Conservation (phyloP, 495 filamentous ascomycete genomes). For the Hypoxylon trugodes region DNA sequence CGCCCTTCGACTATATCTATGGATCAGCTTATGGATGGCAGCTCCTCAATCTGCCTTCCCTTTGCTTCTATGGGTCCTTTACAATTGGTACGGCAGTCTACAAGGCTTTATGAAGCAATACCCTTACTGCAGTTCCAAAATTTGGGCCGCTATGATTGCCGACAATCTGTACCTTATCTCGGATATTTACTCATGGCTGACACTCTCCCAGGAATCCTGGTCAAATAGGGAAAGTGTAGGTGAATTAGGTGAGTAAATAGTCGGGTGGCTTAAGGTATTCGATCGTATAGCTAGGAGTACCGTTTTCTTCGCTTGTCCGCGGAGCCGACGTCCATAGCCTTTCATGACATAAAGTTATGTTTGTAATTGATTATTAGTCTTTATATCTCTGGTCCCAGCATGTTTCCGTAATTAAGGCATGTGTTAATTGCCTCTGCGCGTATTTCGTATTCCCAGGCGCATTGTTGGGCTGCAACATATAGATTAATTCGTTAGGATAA, state of each 20-base stretch:
- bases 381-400: too few relatives aligned
- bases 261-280: not conserved
- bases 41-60: slow-evolving; percentile 25
- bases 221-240: slow-evolving; percentile 18
- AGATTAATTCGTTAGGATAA: too few relatives aligned
- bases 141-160: slow-evolving; percentile 29
- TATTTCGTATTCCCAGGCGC: too few relatives aligned
- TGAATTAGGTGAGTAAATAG: not conserved
- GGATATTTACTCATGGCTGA: slow-evolving; percentile 24
- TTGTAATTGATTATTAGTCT: too few relatives aligned
- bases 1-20: slow-evolving; percentile 9
- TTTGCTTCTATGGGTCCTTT: slow-evolving; percentile 19
- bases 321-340: too few relatives aligned
- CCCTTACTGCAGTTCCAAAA: slow-evolving; percentile 21
- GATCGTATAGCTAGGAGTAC: not conserved
- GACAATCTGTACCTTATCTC: slow-evolving; percentile 28
- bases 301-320: not conserved
- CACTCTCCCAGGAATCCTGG: slow-evolving; percentile 14
- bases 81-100: slow-evolving; percentile 19
- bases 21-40: slow-evolving; percentile 28
- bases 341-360: too few relatives aligned
- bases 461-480: too few relatives aligned
- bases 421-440: too few relatives aligned
- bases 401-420: too few relatives aligned
- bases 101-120: slow-evolving; percentile 1